Evolutionary conservation across 495 filamentous ascomycete species (phyloP).

Genomic region (Aspergillus nidulans): DNA sequence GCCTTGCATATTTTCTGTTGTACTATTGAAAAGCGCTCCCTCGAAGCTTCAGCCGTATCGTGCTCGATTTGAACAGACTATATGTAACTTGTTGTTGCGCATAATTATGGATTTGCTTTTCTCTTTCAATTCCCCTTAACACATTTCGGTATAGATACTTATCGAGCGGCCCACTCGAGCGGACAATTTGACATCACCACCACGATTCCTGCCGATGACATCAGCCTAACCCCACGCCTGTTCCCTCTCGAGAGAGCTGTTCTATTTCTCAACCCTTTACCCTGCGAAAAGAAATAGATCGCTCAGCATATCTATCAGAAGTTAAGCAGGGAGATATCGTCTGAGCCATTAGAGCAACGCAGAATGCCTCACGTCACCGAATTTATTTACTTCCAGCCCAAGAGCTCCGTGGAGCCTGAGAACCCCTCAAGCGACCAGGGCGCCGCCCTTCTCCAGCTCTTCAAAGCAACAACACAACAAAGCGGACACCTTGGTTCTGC

Average conservation of each 20-base stretch:
- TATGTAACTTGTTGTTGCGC: neutral
- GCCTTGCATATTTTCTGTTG: slow-evolving; percentile 32
- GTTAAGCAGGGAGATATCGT: neutral
- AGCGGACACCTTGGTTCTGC: slow-evolving; percentile 35
- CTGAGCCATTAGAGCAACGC: neutral
- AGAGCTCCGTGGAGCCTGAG: slow-evolving; percentile 38
- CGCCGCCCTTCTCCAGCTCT: slow-evolving; percentile 23
- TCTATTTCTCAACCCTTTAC: neutral
- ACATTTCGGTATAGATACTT: neutral
- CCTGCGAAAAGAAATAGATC: neutral
- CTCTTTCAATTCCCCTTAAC: neutral
- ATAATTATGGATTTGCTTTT: neutral
- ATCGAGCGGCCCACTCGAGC: neutral
- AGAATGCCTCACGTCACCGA: slow-evolving; percentile 30
- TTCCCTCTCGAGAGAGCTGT: neutral
- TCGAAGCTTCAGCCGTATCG: slow-evolving; percentile 15
- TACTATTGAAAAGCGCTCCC: slow-evolving; percentile 38
- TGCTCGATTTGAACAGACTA: slow-evolving; percentile 25
- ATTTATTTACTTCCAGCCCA: slow-evolving; percentile 39
- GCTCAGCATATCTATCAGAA: neutral
- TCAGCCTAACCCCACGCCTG: slow-evolving; percentile 4
- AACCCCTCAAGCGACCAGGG: slow-evolving; percentile 34
- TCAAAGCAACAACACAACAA: slow-evolving; percentile 28
- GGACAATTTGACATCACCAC: slow-evolving; percentile 3
- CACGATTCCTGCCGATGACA: slow-evolving; percentile 7